Conservation (phyloP, 805 yeast species). For the Ogataea paradorogensis region DNA sequence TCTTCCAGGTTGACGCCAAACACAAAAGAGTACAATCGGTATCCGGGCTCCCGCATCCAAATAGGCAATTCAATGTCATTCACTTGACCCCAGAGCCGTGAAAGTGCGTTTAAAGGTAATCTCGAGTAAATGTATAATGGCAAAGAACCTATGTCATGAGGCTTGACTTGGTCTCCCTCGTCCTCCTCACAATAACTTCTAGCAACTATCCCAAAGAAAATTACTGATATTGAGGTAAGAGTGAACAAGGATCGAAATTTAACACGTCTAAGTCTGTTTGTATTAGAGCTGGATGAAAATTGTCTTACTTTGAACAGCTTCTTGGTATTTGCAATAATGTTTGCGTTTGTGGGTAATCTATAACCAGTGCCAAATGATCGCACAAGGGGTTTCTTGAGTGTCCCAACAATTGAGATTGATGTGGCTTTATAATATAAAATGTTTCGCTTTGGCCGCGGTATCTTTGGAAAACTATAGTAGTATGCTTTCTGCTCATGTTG, state of each 20-base stretch:
- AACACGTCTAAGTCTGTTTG: conserved; percentile 14
- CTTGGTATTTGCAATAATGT: conserved; percentile 28
- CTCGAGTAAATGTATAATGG: conserved; percentile 84
- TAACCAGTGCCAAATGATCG: conserved; percentile 14
- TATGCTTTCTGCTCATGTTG: conserved; percentile 20
- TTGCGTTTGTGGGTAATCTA: conserved; percentile 5
- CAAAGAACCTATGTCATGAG: conserved; percentile 74
- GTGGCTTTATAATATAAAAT: conserved; percentile 43
- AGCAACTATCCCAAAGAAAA: conserved; percentile 53
- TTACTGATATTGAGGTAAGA: conserved; percentile 48
- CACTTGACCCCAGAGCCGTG: conserved; percentile 92
- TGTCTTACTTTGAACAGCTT: conserved; percentile 22
- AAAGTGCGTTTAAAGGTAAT: conserved; percentile 84
- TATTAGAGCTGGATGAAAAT: conserved; percentile 6
- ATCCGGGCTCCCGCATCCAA: conserved; percentile 85
- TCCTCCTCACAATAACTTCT: conserved; percentile 28
- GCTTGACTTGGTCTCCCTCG: conserved; percentile 28
- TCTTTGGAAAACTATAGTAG: conserved; percentile 46
- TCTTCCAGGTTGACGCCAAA: conserved; percentile 91
- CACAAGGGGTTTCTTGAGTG: conserved; percentile 21
- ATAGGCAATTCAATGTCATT: conserved; percentile 81
- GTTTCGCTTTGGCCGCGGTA: conserved; percentile 56
- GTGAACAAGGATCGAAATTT: conserved; percentile 47
- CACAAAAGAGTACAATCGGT: conserved; percentile 65
- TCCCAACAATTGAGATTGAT: conserved; percentile 22